These are phyloP conservation scores for Carpinus fangiana DNA, from an alignment of 306 rosid genomes.

Conservation along the genomic window DNA sequence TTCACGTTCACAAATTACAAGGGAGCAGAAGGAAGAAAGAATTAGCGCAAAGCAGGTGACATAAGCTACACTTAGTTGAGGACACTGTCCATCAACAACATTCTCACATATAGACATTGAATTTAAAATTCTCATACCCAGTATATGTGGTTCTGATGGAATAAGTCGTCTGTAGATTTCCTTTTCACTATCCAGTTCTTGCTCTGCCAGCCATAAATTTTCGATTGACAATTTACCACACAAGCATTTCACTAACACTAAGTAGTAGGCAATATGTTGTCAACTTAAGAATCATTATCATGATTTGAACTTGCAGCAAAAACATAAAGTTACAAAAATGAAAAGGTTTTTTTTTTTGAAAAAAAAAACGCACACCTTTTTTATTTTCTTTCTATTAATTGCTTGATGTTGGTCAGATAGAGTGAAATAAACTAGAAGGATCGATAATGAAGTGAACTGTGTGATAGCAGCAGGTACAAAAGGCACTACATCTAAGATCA, in stretches of 20 bases:
- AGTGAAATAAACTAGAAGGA: not conserved
- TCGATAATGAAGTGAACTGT: not conserved
- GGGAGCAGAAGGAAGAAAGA: not conserved
- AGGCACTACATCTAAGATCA: no score
- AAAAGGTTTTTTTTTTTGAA: not conserved
- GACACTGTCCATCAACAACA: not conserved
- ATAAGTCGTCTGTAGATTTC: not conserved
- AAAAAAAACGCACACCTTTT: not conserved
- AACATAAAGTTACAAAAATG: not conserved
- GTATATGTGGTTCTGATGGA: not conserved
- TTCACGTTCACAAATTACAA: not conserved
- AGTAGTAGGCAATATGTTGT: not conserved
- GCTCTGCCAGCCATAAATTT: not conserved
- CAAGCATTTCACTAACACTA: not conserved
- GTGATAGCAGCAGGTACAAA: not conserved
- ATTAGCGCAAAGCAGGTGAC: not conserved
- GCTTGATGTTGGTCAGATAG: not conserved
- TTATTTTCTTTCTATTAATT: not conserved
- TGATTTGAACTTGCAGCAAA: not conserved
- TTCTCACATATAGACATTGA: not conserved
- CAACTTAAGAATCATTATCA: not conserved
- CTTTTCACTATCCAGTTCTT: not conserved
- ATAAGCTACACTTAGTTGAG: not conserved
- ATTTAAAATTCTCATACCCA: not conserved
- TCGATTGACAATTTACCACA: not conserved